A percentile compares a stretch with the other conserved stretches of the same genome.
These are phyloP conservation scores for Xylaria scruposa DNA, from an alignment of 495 filamentous ascomycete genomes.

Conservation along the genomic window DNA sequence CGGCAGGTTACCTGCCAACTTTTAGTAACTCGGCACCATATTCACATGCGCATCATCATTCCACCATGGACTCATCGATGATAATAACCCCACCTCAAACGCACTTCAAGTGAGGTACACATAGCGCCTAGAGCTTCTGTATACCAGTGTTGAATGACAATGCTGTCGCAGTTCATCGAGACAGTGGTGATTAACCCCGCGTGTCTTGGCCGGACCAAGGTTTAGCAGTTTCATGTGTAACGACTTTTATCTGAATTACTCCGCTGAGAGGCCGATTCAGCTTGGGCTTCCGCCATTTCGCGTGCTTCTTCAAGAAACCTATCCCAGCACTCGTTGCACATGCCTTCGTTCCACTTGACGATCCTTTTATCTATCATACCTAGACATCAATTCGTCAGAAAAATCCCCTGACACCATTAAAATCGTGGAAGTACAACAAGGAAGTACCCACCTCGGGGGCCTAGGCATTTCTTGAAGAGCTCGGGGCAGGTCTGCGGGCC, in stretches of 20 bases:
- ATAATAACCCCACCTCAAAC: neutral
- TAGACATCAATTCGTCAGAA: neutral
- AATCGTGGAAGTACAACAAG: neutral
- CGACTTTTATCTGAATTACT: constrained; percentile 1
- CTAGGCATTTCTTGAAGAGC: constrained; percentile 40
- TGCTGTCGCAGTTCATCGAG: neutral
- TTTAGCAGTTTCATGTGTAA: neutral
- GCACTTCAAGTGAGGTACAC: no score
- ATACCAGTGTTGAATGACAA: neutral
- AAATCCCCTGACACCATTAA: no score
- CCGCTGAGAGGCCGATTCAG: constrained; percentile 18
- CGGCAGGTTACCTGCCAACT: neutral
- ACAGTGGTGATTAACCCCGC: no score
- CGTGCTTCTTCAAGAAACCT: constrained; percentile 39
- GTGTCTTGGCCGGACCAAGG: neutral
- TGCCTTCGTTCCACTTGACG: constrained; percentile 43
- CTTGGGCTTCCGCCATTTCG: constrained; percentile 39
- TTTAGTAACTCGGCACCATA: neutral
- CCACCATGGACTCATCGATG: neutral
- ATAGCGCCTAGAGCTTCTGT: constrained; percentile 20
- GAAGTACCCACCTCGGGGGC: constrained; percentile 38
- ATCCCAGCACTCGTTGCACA: constrained; percentile 45
- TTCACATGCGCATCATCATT: neutral
- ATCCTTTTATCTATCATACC: constrained; percentile 36
- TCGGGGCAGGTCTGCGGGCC: constrained; percentile 40